Conservation (phyloP, 2,329 filamentous ascomycete genomes). For the Nannizziopsis barbatae region DNA sequence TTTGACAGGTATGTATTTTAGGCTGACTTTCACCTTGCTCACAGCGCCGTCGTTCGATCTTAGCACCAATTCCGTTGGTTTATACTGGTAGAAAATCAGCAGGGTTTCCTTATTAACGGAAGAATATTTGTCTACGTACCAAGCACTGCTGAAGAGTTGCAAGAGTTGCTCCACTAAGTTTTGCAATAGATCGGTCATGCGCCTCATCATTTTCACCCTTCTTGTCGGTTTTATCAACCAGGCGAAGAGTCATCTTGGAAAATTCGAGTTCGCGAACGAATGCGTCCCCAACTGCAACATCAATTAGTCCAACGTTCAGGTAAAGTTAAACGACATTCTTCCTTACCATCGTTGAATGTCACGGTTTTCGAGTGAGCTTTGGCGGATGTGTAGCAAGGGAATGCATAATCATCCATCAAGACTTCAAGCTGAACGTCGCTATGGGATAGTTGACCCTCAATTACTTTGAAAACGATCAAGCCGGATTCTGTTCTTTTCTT, state of each 20-base stretch:
- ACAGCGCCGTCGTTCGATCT: constrained; percentile 64
- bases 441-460: constrained; percentile 75
- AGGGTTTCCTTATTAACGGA: constrained; percentile 1
- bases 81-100: constrained; percentile 52
- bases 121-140: constrained; percentile 41
- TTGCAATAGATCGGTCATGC: constrained; percentile 66
- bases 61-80: constrained; percentile 69
- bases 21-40: constrained; percentile 75
- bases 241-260: constrained; percentile 77
- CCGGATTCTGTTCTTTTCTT: constrained; percentile 57
- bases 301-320: constrained; percentile 16
- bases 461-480: constrained; percentile 83
- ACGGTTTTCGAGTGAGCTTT: constrained; percentile 57
- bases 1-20: constrained; percentile 87
- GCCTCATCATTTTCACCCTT: constrained; percentile 49
- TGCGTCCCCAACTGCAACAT: constrained; percentile 60
- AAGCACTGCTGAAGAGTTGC: constrained; percentile 79
- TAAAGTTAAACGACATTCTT: background rate
- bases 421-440: constrained; percentile 71
- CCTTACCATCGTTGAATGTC: constrained; percentile 68
- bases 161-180: constrained; percentile 71
- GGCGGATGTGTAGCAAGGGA: constrained; percentile 74
- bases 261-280: constrained; percentile 97
- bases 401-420: constrained; percentile 87
- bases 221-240: constrained; percentile 68